Base-by-base conservation (phyloP, 208 protist genomes). In the Leishmania turanica region DNA sequence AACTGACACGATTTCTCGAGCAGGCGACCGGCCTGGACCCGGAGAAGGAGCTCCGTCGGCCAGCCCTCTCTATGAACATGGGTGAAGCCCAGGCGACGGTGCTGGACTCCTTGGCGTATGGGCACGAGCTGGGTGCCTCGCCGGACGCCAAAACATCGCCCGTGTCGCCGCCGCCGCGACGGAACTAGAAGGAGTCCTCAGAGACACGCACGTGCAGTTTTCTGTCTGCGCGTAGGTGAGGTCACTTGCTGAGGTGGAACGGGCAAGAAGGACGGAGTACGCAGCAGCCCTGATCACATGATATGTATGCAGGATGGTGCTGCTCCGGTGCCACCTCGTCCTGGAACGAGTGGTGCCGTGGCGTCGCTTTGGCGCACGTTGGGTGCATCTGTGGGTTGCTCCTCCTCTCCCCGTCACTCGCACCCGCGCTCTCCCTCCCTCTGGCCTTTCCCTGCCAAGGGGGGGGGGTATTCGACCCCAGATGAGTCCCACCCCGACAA, bases 21-120 rank as follows among this genome's bases (percentile, higher is more conserved):
- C 85, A 95, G 82, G 82, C 91, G n/a, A 93, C 91, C 1, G 91
- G 91, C 31, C 62, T 92, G 53, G 82, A 93, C 74, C 77, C 88
- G 37, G 74, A 80, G 31, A 58, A 69, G 45, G 86, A 88, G 77
- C 82, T 85, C 78, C 62, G 77, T 76, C 77, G 74, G 1, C 42
- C 77, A 11, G 81, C 82, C 34, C 64, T 65, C 9, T 77, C 83
- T 42, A 84, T 93, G 76, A 79, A 73, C 40, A 72, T 95, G 42
- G 86, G 85, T 17, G 89, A 91, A 40, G 91, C 88, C 65, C 91
- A 95, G 78, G 75, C 84, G n/a, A 88, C 85, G 40, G 85, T 88
- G 24, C 79, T 73, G 82, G 77, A 89, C 85, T 86, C 84, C 42
- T 56, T 85, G 56, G 66, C 77, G 54, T 78, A 73, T 31, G 84